Base-by-base conservation (phyloP, 192 early-diverging fungal species). In the Linnemannia exigua region DNA sequence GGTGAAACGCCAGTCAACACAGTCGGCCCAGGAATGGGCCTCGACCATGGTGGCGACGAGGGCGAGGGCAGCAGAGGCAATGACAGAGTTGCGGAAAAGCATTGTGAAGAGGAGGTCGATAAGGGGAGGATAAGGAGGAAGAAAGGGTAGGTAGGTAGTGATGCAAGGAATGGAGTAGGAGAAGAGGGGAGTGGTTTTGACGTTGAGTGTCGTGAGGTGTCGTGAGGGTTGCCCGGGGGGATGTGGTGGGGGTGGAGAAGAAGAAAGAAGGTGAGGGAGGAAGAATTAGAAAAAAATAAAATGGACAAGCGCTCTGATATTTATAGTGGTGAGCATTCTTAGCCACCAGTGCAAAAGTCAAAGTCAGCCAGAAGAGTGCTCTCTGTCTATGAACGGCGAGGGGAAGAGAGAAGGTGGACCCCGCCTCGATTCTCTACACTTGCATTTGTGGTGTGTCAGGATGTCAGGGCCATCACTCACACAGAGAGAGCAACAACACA, bases 21-120 rank as follows among this genome's bases (percentile, higher is more conserved):
- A 85, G 74, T 85, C 83, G 25, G 83, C 83, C 83, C 83, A 85
- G 36, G 83, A 85, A 38, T 85, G 83, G 28, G 83, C 72, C 28
- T 85, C 74, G 28, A 33, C 68, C 54, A 79, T 51, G n/a, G 77
- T 75, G 48, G 77, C 83, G 25, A 85, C 15, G 33, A 85, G 69
- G 31, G 83, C 77, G 22, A 85, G 68, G 15, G 74, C 69, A 22
- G 77, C 74, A 66, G 77, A 71, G 7, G 77, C 77, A 17, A 85
- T 75, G 73, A 85, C 11, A 19, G 83, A 38, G 28, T 72, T 52
- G 41, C 72, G 76, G 67, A 84, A 66, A n/a, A 84, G 20, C 82
- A 84, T 84, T 8, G 50, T 63, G 82, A 47, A 37, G 33, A 25
- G 2, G 67, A 28, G 71, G 61, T 33, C 28, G 38, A 61, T n/a